Base-by-base conservation (phyloP, 257 asterid species). In the Solanum arcanum region DNA sequence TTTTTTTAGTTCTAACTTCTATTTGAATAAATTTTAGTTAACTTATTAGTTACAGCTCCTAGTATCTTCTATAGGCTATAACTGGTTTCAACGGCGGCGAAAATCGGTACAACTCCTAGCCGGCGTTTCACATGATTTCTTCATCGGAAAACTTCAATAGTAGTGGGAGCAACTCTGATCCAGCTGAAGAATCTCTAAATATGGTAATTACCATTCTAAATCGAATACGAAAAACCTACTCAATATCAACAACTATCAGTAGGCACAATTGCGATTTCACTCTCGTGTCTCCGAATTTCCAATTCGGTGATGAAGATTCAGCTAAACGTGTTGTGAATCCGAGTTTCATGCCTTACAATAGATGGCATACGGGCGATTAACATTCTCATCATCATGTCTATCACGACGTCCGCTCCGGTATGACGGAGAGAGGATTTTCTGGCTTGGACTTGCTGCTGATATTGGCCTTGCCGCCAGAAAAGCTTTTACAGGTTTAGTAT, bases 361-460 rank as follows among this genome's bases (percentile, higher is more conserved):
- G 97, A 88, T 95, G 98, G 96, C 98, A 97, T 72, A 87, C 91
- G 80, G 98, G 98, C 59, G 96, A 95, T 88, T 86, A 72, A 33
- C 73, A 86, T 52, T 47, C 87, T 39, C 91, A 91, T 86, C 91
- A 59, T 56, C 92, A 86, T 49, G 91, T 89, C 9, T 89, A 90
- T 88, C 89, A 80, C 3, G 94, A 94, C 74, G 62, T 77, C 69
- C 88, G 46, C 12, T 89, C 96, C 41, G 97, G 95, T 31, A 90
- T 93, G 83, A 93, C 86, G 96, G 98, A 7, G 98, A 95, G 93
- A 94, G 82, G 89, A 96, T 97, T 75, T 95, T 97, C 96, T 96
- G 95, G 9, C 90, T 97, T 14, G 99, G 99, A 33, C 94, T 95
- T 23, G 96, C 95, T 27, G 95, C 98, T 84, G 99, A 97, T 73